Percentiles rank a stretch among this genome's conserved stretches.
These are phyloP conservation scores for Trichoderma sp. DNA, from an alignment of 2,329 filamentous ascomycete genomes.

Conservation along the genomic window DNA sequence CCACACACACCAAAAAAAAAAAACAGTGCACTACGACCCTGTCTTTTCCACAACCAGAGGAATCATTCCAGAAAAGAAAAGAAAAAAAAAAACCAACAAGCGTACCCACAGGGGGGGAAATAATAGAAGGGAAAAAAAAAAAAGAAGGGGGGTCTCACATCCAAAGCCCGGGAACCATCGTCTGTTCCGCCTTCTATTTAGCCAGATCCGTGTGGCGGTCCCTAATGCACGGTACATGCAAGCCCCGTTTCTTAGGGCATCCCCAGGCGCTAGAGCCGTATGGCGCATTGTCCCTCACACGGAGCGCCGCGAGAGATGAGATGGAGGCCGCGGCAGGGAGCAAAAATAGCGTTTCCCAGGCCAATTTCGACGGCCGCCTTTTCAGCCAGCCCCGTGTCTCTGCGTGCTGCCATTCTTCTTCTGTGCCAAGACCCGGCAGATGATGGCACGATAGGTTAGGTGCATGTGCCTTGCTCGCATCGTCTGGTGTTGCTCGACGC, in stretches of 20 bases:
- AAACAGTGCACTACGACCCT: background rate
- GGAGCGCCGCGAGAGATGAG: background rate
- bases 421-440: constrained; percentile 5
- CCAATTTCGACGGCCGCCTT: background rate
- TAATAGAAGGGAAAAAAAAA: background rate
- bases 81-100: background rate
- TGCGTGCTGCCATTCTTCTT: background rate
- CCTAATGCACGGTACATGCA: constrained; percentile 8
- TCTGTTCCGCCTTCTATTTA: constrained; percentile 1
- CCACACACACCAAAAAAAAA: background rate
- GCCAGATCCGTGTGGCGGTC: constrained; percentile 13
- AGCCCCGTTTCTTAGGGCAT: background rate
- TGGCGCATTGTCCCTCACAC: constrained; percentile 17
- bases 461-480: background rate
- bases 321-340: background rate
- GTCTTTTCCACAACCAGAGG: background rate
- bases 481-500: background rate
- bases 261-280: constrained; percentile 1
- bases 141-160: background rate
- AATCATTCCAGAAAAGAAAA: constrained; percentile 19
- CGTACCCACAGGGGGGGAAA: background rate
- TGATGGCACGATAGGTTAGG: background rate
- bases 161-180: background rate
- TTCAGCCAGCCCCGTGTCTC: background rate
- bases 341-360: background rate